Evolutionary conservation across 192 early-diverging fungal species (phyloP).

Genomic region (Coemansia sp.): DNA sequence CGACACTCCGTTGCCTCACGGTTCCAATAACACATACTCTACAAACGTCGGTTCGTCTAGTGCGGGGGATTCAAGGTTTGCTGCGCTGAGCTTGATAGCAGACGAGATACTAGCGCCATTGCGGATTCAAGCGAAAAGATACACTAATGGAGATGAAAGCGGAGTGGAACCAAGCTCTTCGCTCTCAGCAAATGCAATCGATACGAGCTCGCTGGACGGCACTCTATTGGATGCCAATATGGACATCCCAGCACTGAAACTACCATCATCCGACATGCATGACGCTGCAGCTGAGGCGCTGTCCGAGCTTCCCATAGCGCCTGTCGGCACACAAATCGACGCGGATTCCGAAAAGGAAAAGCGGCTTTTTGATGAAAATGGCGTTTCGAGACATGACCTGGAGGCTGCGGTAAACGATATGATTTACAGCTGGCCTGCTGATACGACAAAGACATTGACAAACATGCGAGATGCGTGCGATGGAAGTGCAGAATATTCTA

Average conservation of each 20-base stretch:
- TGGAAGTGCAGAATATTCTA: too few species aligned
- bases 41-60: neutral
- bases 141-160: too few species aligned
- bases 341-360: neutral
- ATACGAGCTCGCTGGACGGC: too few species aligned
- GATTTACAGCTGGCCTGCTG: too few species aligned
- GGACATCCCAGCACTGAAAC: neutral
- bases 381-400: too few species aligned
- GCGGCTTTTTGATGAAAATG: too few species aligned
- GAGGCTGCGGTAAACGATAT: too few species aligned
- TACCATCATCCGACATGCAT: neutral
- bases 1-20: neutral
- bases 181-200: too few species aligned
- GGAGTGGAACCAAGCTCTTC: too few species aligned
- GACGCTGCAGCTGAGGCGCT: slow-evolving; percentile 10
- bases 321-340: neutral
- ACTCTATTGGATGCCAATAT: neutral
- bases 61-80: neutral
- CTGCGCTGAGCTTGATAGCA: slow-evolving; percentile 19
- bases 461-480: too few species aligned
- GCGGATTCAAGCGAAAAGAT: neutral
- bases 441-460: too few species aligned
- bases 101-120: slow-evolving; percentile 16
- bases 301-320: slow-evolving; percentile 6
- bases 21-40: neutral